phyloP scores from a whole-genome alignment of 495 filamentous ascomycete genomes.

The Aspergillus bridgeri region DNA sequence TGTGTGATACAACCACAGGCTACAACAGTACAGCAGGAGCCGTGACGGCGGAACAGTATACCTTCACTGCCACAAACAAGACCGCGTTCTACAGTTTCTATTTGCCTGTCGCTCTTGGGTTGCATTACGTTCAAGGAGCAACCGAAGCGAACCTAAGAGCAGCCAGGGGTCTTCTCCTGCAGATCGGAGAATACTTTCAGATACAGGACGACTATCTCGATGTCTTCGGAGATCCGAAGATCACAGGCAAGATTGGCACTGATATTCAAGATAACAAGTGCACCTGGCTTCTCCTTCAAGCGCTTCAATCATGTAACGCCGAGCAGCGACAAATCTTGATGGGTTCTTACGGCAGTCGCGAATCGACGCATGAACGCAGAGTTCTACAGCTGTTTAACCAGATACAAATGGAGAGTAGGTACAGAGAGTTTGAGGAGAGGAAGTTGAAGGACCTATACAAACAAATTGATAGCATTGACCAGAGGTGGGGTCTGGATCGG shows the following conservation, averaged over 20 bases:
- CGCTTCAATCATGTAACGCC: too few species aligned
- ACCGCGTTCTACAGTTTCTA: conserved; percentile 99
- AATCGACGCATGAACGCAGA: too few species aligned
- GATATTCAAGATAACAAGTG: conserved; percentile 99
- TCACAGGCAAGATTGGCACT: conserved; percentile 98
- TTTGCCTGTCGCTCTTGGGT: conserved; percentile 85
- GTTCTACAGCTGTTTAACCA: too few species aligned
- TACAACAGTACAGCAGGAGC: conserved; percentile 80
- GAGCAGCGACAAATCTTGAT: too few species aligned
- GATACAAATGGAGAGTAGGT: too few species aligned
- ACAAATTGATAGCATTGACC: too few species aligned
- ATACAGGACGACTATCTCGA: conserved; percentile 98
- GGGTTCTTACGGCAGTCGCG: too few species aligned
- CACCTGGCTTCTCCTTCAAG: conserved; percentile 95
- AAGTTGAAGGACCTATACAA: too few species aligned
- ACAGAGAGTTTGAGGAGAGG: too few species aligned
- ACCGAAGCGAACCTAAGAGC: conserved; percentile 79
- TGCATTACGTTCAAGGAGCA: conserved; percentile 76
- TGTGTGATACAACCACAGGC: conserved; percentile 92
- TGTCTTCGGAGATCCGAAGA: conserved; percentile 85
- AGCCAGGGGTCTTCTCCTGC: conserved; percentile 87
- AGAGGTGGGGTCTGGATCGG: too few species aligned
- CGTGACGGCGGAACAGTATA: conserved; percentile 91
- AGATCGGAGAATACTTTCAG: conserved; percentile 98
- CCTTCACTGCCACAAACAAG: conserved; percentile 98